Percentiles rank a stretch among this genome's conserved stretches.
Conservation (phyloP, 1,284 basidiomycete species). For the Sporisorium graminicola region DNA sequence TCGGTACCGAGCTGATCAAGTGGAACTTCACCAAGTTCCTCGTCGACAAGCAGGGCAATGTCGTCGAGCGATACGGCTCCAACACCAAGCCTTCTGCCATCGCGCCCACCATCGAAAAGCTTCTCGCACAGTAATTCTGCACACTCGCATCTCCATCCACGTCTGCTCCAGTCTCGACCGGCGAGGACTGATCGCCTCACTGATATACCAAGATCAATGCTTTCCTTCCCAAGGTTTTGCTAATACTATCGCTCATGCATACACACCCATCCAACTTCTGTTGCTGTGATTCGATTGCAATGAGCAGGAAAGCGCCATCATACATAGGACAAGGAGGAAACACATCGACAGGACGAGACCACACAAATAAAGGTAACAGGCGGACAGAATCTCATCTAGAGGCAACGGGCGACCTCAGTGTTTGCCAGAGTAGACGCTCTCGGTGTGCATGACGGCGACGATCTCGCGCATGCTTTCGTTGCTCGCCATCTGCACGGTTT, state of each 20-base stretch:
- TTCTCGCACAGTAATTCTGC: conserved; percentile 44
- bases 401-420: conserved; percentile 10
- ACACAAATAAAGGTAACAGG: background rate
- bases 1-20: conserved; percentile 82
- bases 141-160: background rate
- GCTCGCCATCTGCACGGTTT: conserved; percentile 43
- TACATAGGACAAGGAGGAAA: background rate
- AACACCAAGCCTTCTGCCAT: conserved; percentile 81
- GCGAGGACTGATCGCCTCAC: background rate
- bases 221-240: conserved; percentile 17
- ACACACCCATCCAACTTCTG: background rate
- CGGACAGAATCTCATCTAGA: background rate
- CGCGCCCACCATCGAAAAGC: conserved; percentile 77
- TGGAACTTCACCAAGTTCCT: conserved; percentile 73
- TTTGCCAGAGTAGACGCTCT: conserved; percentile 43
- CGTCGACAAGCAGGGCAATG: conserved; percentile 75
- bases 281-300: background rate
- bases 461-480: conserved; percentile 45
- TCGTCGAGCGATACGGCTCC: conserved; percentile 82
- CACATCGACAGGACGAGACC: conserved; percentile 1
- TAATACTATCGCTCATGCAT: conserved; percentile 18
- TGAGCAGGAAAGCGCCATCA: background rate
- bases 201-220: conserved; percentile 2
- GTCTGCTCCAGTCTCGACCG: too few relatives aligned
- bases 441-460: conserved; percentile 48